A percentile compares a stretch with the other conserved stretches of the same genome.
Evolutionary conservation across 306 rosid species (phyloP).

Genomic region (Hippophae rhamnoides): DNA sequence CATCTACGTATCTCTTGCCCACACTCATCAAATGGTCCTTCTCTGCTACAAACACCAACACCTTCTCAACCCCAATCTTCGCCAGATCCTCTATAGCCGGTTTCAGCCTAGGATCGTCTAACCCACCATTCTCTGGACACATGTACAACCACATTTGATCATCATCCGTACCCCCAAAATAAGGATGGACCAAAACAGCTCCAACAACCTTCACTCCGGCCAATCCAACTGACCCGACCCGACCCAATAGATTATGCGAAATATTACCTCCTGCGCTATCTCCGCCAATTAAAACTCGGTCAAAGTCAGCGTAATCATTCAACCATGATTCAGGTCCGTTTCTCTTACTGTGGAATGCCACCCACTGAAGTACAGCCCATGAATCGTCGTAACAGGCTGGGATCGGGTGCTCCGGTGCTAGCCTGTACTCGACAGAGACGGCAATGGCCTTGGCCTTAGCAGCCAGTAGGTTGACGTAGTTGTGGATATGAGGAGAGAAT

Average conservation of each 20-base stretch:
- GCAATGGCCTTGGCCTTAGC: slow-evolving; percentile 19
- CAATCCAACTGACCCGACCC: slow-evolving; percentile 4
- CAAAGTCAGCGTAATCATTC: slow-evolving; percentile 15
- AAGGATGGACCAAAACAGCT: slow-evolving; percentile 19
- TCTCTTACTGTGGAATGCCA: slow-evolving; percentile 2
- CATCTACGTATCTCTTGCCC: not conserved
- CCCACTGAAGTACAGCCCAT: slow-evolving; percentile 19
- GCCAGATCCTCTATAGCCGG: slow-evolving; percentile 20
- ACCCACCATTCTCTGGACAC: slow-evolving; percentile 11
- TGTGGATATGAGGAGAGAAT: slow-evolving; percentile 10
- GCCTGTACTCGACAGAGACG: slow-evolving; percentile 19
- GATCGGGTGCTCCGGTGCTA: slow-evolving; percentile 22
- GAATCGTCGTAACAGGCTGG: slow-evolving; percentile 25
- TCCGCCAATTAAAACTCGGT: slow-evolving; percentile 11
- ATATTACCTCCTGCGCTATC: slow-evolving; percentile 29
- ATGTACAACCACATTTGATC: slow-evolving; percentile 12
- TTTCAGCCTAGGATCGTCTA: slow-evolving; percentile 23
- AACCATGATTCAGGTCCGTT: slow-evolving; percentile 21
- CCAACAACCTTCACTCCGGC: slow-evolving; percentile 15
- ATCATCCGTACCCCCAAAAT: slow-evolving; percentile 16
- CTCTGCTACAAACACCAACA: slow-evolving; percentile 20
- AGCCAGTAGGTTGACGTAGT: slow-evolving; percentile 7
- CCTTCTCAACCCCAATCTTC: slow-evolving; percentile 4
- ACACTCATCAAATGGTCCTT: not conserved
- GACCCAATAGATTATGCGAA: slow-evolving; percentile 3